Evolutionary conservation across 1,284 basidiomycete genomes (phyloP), one percentile per base, ranked within the genome.

Genomic region (Austroboletus rostrupii): DNA sequence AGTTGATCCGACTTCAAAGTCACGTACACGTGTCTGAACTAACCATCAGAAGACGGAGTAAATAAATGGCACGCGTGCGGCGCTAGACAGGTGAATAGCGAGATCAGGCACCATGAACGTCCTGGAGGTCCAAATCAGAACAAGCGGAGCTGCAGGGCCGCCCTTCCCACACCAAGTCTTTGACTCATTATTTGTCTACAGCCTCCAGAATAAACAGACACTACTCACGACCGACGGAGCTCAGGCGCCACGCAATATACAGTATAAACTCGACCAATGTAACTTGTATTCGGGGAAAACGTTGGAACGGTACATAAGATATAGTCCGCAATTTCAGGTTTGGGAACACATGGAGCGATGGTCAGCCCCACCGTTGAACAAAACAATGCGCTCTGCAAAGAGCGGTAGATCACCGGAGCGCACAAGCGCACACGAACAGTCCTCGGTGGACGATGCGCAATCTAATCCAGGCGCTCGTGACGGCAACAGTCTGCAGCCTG

Each of bases 381-480:
- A 60, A 64, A 53, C 43, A 56, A 56, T 53, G 38, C 45, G 53
- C 59, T 39, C 53, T 57, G 49, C 33, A 49, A 57, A 43, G 48
- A 50, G 53, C 59, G 33, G 53, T 41, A 37, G 49, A 60, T 62
- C 35, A 47, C 50, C 47, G 37, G 50, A 58, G 59, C 51, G 47
- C 56, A 46, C n/a, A 60, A 39, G 52, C 61, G 61, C 61, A 65
- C 50, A 62, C 50, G 38, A 60, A 62, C 47, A 54, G 57, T 60
- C 54, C 57, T 53, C 43, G 43, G 40, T 42, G 63, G 59, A 60
- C 52, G 53, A 60, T 53, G 40, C 48, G 47, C 49, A 46, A 39
- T 57, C 61, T 53, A 47, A 33, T 47, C 58, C 61, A 49, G 52
- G 45, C 43, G 43, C 43, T 45, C 33, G 60, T 52, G 48, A 56